Base-by-base conservation (phyloP, 371 early-diverging fungal genomes). In the Haplosporangium sp. region DNA sequence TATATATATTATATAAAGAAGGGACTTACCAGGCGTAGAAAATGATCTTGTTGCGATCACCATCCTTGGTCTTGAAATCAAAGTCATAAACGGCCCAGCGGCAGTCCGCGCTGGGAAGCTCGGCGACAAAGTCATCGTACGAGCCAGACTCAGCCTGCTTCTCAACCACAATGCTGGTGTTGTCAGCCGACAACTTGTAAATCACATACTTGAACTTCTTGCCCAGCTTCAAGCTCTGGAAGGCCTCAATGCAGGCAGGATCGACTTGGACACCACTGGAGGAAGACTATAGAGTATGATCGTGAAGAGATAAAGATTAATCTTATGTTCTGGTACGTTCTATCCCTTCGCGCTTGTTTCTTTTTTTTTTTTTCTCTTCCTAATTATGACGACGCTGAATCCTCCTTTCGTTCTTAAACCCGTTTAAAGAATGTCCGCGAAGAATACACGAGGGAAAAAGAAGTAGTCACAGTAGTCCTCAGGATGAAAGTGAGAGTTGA, bases 1-100 rank as follows among this genome's bases (percentile, higher is more conserved):
- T n/a, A n/a, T n/a, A n/a, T n/a, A n/a, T n/a, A n/a, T n/a, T n/a
- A n/a, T n/a, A n/a, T n/a, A n/a, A n/a, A n/a, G n/a, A 18, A 14
- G 6, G 56, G 38, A 45, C 84, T 20, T 73, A 88, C 93, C 94
- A 93, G 57, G 83, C 43, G 70, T 67, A 82, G 72, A 93, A 93
- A 66, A 87, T 64, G 53, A 93, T 82, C 87, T 92, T 93, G 88
- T 85, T 88, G 80, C 92, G 85, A 16, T 70, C 55, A 29, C 87
- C 90, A 10, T 82, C 86, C 6, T 80, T 43, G 46, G 74, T 74
- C 46, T 73, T 70, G 80, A 79, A 93, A 56, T 86, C 85, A 58
- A 93, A 86, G 82, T 93, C 93, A 65, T 84, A 93, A 36, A 94
- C 87, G 60, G 87, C 91, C 68, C 86, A 93, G 51, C 93, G 86